Evolutionary conservation across 495 filamentous ascomycete species (phyloP).

Genomic region (Xylaria scruposa): DNA sequence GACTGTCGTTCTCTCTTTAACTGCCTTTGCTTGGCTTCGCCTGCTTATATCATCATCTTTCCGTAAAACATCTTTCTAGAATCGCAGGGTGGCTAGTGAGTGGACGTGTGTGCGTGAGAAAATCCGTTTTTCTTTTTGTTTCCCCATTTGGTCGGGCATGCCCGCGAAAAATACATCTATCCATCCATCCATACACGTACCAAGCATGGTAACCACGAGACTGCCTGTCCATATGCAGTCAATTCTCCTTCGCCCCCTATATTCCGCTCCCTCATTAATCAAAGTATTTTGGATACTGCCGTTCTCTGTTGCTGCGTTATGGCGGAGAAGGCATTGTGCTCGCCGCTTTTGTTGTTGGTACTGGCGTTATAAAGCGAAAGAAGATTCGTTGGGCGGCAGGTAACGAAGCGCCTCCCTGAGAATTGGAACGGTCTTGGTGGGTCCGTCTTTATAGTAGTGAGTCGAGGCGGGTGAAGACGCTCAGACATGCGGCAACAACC

Average conservation of each 20-base stretch:
- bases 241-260: not conserved
- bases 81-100: not conserved
- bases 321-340: not conserved
- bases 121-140: not conserved
- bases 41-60: not conserved
- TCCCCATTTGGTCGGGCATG: not conserved
- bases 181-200: constrained; percentile 24
- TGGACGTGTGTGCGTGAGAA: not conserved
- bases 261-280: not conserved
- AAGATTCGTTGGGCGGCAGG: not conserved
- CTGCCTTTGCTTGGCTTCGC: not conserved
- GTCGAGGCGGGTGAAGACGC: constrained; percentile 95
- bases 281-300: constrained; percentile 19
- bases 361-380: constrained; percentile 18
- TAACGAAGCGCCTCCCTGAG: not conserved
- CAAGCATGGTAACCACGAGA: constrained; percentile 10
- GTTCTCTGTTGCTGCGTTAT: constrained; percentile 6
- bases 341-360: not conserved
- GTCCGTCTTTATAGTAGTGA: constrained; percentile 72
- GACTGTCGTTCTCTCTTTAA: not conserved
- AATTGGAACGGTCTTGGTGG: not conserved
- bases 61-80: constrained; percentile 8
- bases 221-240: constrained; percentile 12
- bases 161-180: constrained; percentile 18
- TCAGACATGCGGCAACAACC: constrained; percentile 94